Evolutionary conservation across 208 protist genomes (phyloP).

Genomic region (Leptomonas pyrrhocoris): DNA sequence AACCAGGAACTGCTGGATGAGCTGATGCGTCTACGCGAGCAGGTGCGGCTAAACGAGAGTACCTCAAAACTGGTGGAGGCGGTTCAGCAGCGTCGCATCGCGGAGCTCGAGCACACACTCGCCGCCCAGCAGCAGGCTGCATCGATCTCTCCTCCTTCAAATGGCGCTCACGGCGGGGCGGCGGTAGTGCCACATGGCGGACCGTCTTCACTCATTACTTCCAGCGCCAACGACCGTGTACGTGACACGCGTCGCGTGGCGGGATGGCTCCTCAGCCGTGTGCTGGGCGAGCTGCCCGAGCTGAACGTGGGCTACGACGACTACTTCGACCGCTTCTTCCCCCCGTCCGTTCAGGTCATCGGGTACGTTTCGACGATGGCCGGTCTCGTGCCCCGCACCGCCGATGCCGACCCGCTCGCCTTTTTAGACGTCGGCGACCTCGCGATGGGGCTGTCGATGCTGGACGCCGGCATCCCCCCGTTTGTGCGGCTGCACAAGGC

Average conservation of each 20-base stretch:
- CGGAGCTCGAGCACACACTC: constrained; percentile 45
- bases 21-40: constrained; percentile 54
- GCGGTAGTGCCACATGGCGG: neutral
- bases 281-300: constrained; percentile 67
- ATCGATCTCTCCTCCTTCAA: neutral
- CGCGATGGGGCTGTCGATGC: constrained; percentile 79
- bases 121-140: constrained; percentile 5
- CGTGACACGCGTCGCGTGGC: constrained; percentile 79
- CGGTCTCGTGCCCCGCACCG: constrained; percentile 61
- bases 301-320: constrained; percentile 87
- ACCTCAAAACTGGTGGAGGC: constrained; percentile 29
- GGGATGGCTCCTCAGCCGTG: constrained; percentile 81
- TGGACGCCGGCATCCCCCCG: constrained; percentile 82
- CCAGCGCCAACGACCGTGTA: constrained; percentile 11
- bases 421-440: constrained; percentile 84
- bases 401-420: constrained; percentile 40
- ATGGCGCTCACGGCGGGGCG: neutral
- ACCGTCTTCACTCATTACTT: neutral
- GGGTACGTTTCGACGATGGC: constrained; percentile 87
- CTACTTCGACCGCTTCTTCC: constrained; percentile 83
- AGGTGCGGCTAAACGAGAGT: constrained; percentile 40
- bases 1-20: constrained; percentile 67
- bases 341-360: constrained; percentile 65
- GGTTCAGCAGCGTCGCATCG: constrained; percentile 47
- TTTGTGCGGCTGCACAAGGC: constrained; percentile 73